Evolutionary conservation across 371 early-diverging fungal species (phyloP).

Genomic region (Conidiobolus incongruus): DNA sequence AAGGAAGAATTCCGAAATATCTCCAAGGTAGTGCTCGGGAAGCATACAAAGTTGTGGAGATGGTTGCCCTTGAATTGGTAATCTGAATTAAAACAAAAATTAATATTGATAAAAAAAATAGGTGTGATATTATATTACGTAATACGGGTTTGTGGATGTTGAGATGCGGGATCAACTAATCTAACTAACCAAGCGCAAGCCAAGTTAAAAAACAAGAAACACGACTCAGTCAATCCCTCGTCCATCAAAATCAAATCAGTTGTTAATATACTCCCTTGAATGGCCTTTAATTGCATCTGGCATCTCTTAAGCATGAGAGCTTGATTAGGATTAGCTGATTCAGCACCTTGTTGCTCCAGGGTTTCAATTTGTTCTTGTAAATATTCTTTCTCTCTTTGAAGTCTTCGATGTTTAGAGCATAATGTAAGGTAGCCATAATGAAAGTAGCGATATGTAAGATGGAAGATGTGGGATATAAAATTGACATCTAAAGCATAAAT

Average conservation of each 20-base stretch:
- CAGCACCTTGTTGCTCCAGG: constrained; percentile 20
- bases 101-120: not conserved
- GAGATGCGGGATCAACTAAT: constrained; percentile 21
- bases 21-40: constrained; percentile 86
- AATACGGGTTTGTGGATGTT: constrained; percentile 26
- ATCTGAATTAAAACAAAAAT: constrained; percentile 2
- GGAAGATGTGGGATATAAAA: constrained; percentile 81
- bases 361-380: constrained; percentile 23
- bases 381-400: constrained; percentile 40
- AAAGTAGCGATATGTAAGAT: constrained; percentile 41
- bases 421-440: constrained; percentile 63
- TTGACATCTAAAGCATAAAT: constrained; percentile 14
- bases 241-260: constrained; percentile 10
- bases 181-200: constrained; percentile 61
- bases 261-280: not conserved
- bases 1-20: constrained; percentile 48
- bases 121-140: not conserved
- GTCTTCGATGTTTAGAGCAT: constrained; percentile 33
- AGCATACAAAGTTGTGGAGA: constrained; percentile 44
- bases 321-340: constrained; percentile 15
- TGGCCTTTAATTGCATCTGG: constrained; percentile 13
- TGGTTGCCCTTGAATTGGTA: constrained; percentile 25
- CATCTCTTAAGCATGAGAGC: constrained; percentile 25
- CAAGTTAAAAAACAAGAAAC: constrained; percentile 57
- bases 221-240: constrained; percentile 29